A percentile compares a stretch with the other conserved stretches of the same genome.
Evolutionary conservation across 1,284 basidiomycete species (phyloP).

Genomic region (Ganoderma sp.): DNA sequence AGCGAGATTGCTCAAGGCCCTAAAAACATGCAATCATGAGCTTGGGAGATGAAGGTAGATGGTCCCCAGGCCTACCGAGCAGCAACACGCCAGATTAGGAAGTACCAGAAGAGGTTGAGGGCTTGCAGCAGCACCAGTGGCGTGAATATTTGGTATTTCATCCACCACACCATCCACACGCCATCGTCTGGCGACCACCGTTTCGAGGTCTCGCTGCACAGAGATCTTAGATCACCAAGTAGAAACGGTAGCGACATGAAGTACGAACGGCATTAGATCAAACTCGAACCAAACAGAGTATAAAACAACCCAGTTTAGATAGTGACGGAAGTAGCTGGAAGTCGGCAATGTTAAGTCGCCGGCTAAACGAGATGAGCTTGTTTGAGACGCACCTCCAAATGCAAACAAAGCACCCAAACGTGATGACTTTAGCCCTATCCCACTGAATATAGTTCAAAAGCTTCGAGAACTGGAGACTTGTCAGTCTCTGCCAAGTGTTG

Average conservation of each 20-base stretch:
- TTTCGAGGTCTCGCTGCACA: slow-evolving; percentile 57
- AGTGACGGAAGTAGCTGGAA: slow-evolving; percentile 92
- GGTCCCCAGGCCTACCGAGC: slow-evolving; percentile 41
- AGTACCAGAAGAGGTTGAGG: slow-evolving; percentile 93
- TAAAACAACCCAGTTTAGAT: slow-evolving; percentile 87
- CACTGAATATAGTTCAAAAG: slow-evolving; percentile 84
- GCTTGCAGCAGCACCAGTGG: slow-evolving; percentile 79
- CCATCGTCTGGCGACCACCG: slow-evolving; percentile 72
- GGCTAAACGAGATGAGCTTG: not conserved
- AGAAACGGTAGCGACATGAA: not conserved
- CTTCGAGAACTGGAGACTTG: slow-evolving; percentile 74
- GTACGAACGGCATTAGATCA: slow-evolving; percentile 77
- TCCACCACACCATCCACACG: slow-evolving; percentile 78
- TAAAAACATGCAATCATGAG: slow-evolving; percentile 9
- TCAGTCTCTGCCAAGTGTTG: not conserved
- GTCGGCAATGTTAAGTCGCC: slow-evolving; percentile 11
- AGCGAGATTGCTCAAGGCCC: slow-evolving; percentile 37
- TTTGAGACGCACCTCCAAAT: slow-evolving; percentile 79
- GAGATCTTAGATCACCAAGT: not conserved
- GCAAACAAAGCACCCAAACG: slow-evolving; percentile 73
- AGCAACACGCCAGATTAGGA: slow-evolving; percentile 76
- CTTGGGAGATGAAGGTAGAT: not conserved
- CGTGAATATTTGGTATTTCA: slow-evolving; percentile 81
- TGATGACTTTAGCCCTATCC: slow-evolving; percentile 65
- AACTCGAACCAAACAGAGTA: slow-evolving; percentile 88